phyloP scores from a whole-genome alignment of 768 basidiomycete species.

The Lentinula aciculospora region DNA sequence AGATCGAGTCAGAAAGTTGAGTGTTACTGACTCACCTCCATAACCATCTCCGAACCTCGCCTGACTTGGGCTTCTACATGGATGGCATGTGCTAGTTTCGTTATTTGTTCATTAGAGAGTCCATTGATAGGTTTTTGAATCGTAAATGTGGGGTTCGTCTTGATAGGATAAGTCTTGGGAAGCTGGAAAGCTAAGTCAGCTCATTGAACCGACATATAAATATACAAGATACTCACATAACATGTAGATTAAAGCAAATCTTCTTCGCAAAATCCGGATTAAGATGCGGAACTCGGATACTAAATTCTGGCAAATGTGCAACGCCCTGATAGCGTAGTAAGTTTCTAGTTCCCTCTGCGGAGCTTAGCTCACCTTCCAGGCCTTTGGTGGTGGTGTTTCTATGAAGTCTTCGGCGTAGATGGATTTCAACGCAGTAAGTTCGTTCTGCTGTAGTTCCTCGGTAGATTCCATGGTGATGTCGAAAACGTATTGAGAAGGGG shows the following conservation, averaged over 20 bases:
- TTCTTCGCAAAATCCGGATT: slow-evolving; percentile 49
- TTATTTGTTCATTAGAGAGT: slow-evolving; percentile 49
- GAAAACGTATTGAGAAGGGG: slow-evolving; percentile 9
- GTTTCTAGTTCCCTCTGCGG: background rate
- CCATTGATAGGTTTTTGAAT: slow-evolving; percentile 64
- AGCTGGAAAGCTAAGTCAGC: too few species aligned
- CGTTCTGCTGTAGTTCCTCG: slow-evolving; percentile 58
- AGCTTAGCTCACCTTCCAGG: slow-evolving; percentile 63
- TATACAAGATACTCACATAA: slow-evolving; percentile 44
- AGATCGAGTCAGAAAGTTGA: background rate
- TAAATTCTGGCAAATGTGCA: slow-evolving; percentile 66
- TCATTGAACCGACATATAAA: slow-evolving; percentile 28
- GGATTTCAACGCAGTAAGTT: slow-evolving; percentile 75
- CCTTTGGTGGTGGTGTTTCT: slow-evolving; percentile 68
- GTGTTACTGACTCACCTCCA: slow-evolving; percentile 47
- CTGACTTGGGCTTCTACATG: slow-evolving; percentile 60
- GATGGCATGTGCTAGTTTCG: slow-evolving; percentile 52
- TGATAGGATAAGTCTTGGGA: slow-evolving; percentile 76
- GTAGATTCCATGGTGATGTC: slow-evolving; percentile 54
- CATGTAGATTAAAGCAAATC: slow-evolving; percentile 61
- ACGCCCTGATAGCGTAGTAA: slow-evolving; percentile 49
- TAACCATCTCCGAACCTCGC: slow-evolving; percentile 72
- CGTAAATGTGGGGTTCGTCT: slow-evolving; percentile 62
- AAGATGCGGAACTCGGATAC: slow-evolving; percentile 66
- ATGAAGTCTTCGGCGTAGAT: slow-evolving; percentile 79